phyloP scores from a whole-genome alignment of 345 rosid species.

The Eucalyptus curtisii region DNA sequence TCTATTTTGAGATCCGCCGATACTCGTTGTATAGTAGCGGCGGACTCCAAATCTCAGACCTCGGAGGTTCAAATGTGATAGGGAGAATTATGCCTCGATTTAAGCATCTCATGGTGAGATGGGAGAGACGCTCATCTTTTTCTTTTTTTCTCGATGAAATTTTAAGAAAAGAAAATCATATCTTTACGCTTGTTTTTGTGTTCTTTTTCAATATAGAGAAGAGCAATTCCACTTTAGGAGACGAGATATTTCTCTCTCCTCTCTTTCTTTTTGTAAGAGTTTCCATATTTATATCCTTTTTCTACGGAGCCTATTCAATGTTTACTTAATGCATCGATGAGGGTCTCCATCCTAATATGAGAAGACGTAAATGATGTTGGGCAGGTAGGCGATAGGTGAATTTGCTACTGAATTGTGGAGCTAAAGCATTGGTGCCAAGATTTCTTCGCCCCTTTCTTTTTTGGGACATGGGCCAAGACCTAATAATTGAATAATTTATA shows the following conservation, averaged over 20 bases:
- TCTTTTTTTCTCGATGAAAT: not conserved
- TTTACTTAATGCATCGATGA: not conserved
- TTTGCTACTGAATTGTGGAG: not conserved
- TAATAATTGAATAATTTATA: not conserved
- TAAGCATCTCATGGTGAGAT: not conserved
- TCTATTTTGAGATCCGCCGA: rapidly evolving
- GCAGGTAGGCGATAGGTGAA: not conserved
- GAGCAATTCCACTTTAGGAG: not conserved
- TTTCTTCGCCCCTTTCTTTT: not conserved
- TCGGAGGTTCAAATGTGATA: not conserved
- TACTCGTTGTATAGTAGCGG: rapidly evolving
- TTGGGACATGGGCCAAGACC: not conserved
- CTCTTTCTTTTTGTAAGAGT: not conserved
- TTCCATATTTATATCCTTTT: not conserved
- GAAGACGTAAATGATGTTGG: not conserved
- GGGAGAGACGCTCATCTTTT: not conserved
- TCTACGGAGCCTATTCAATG: not conserved
- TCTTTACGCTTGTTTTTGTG: not conserved
- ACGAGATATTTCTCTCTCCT: not conserved
- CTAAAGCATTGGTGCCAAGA: not conserved
- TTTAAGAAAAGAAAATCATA: not conserved
- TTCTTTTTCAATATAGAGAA: not conserved
- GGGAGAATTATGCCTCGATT: not conserved
- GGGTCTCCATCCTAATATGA: not conserved
- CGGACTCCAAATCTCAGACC: not conserved